Evolutionary conservation across 2,329 filamentous ascomycete genomes (phyloP), one percentile per base, ranked within the genome.

Genomic region (Fulvia fulva): DNA sequence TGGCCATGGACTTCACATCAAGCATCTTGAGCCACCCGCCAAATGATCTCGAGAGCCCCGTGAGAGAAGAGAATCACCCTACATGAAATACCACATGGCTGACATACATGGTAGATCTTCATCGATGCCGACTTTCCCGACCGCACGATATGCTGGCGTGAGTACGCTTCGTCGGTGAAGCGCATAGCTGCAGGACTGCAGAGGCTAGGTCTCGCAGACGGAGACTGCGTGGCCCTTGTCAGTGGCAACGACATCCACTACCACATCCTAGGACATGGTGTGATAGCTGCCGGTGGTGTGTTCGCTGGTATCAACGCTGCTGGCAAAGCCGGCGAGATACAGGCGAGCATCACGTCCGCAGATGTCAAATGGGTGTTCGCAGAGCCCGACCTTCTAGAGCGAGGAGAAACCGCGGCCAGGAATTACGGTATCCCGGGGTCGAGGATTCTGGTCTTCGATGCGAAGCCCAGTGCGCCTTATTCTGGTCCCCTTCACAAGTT

Each of bases 241-340:
- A 56, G 49, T 19, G 45, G 37, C 1, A 56, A 58, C 34, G 57
- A 63, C 30, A 58, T 63, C 26, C 56, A 56, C 44, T 56, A 56
- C 28, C 32, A 49, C n/a, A 28, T 53, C 12, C 44, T 63, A 14
- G 57, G 55, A 16, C 46, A 63, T 23, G 60, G 51, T 9, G 52
- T 63, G 19, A 37, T 53, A 26, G 60, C 60, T 32, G 55, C 57
- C 19, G 60, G 57, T 6, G 57, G 49, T 14, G 28, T 60, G 19
- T 60, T 59, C 44, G 47, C 52, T 43, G 54, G 57, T 5, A 30
- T 62, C 6, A 28, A 54, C 5, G 45, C 52, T 1, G 55, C 50
- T 16, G 55, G n/a, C 8, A 61, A 56, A 26, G 26, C 34, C 4
- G 47, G 30, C 23, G 55, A 61, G 28, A 47, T 57, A 4, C 34